These are phyloP conservation scores for Jacaranda mimosifolia DNA, from an alignment of 257 asterid species.

Conservation along the genomic window DNA sequence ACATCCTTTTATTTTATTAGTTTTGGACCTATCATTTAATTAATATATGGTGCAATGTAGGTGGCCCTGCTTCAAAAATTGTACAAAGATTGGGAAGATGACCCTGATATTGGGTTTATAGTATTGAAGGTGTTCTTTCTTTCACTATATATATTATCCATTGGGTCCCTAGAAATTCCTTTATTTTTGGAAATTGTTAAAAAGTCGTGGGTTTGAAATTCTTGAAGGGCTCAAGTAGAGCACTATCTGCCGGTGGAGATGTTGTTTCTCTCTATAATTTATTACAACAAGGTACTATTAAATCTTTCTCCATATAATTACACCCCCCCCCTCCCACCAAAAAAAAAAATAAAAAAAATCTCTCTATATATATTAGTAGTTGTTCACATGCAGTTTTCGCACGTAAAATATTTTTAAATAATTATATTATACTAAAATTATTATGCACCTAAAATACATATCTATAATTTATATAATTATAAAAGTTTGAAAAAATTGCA, in stretches of 20 bases:
- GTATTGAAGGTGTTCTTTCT: constrained; percentile 57
- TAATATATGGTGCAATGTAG: constrained; percentile 34
- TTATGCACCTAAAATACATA: too few species aligned
- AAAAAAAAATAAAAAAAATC: too few species aligned
- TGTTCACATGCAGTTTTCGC: too few species aligned
- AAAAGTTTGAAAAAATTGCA: too few species aligned
- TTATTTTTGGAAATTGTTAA: background rate
- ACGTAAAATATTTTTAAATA: too few species aligned
- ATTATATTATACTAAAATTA: too few species aligned
- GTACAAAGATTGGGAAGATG: constrained; percentile 69
- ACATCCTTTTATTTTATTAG: too few species aligned
- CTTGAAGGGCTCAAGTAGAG: constrained; percentile 68
- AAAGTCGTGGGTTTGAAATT: constrained; percentile 32
- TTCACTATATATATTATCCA: background rate
- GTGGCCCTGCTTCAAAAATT: constrained; percentile 54
- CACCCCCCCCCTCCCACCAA: constrained; percentile 12
- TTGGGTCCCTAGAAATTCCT: background rate
- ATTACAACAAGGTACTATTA: constrained; percentile 49
- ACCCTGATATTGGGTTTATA: constrained; percentile 61
- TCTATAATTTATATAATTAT: too few species aligned
- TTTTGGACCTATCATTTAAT: too few species aligned
- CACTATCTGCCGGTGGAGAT: constrained; percentile 85
- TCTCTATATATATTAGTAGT: background rate
- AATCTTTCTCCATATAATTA: background rate
- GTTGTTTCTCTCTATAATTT: constrained; percentile 52